A percentile compares a stretch with the other conserved stretches of the same genome.
Conservation (phyloP, 805 yeast genomes). For the Suhomyces faveliae region DNA sequence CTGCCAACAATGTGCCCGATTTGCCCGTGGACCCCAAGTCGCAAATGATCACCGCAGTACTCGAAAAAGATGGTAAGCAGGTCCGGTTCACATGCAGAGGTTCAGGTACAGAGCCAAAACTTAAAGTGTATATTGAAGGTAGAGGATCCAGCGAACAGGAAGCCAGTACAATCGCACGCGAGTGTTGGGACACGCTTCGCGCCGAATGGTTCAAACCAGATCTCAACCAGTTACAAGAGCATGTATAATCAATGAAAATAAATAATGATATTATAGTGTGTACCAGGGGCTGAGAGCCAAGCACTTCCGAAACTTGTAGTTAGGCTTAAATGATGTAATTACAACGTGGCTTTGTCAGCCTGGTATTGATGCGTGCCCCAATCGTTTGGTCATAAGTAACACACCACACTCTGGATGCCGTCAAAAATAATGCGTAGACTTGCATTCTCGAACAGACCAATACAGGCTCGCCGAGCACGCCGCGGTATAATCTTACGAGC, state of each 20-base stretch:
- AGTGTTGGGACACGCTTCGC: slow-evolving; percentile 64
- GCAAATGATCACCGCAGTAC: slow-evolving; percentile 80
- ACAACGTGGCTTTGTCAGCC: background rate
- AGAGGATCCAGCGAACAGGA: slow-evolving; percentile 34
- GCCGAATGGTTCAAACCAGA: slow-evolving; percentile 71
- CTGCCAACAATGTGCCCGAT: slow-evolving; percentile 53
- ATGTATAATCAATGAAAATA: slow-evolving; percentile 11
- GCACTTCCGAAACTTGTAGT: background rate
- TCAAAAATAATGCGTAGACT: background rate
- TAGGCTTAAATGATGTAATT: background rate
- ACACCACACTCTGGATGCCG: background rate
- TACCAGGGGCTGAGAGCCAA: too few relatives aligned
- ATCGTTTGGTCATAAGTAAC: background rate
- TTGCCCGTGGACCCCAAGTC: slow-evolving; percentile 71
- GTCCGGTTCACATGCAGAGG: slow-evolving; percentile 87
- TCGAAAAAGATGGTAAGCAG: slow-evolving; percentile 26
- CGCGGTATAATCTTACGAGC: too few relatives aligned
- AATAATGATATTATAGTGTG: too few relatives aligned
- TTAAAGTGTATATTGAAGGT: slow-evolving; percentile 90
- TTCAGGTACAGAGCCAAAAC: slow-evolving; percentile 94
- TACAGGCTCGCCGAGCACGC: too few relatives aligned
- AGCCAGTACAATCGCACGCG: slow-evolving; percentile 53
- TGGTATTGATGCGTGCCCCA: too few relatives aligned
- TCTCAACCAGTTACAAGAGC: slow-evolving; percentile 34
- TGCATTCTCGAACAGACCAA: too few relatives aligned